Base-by-base conservation (phyloP, 306 rosid genomes). In the Quercus bicolor region DNA sequence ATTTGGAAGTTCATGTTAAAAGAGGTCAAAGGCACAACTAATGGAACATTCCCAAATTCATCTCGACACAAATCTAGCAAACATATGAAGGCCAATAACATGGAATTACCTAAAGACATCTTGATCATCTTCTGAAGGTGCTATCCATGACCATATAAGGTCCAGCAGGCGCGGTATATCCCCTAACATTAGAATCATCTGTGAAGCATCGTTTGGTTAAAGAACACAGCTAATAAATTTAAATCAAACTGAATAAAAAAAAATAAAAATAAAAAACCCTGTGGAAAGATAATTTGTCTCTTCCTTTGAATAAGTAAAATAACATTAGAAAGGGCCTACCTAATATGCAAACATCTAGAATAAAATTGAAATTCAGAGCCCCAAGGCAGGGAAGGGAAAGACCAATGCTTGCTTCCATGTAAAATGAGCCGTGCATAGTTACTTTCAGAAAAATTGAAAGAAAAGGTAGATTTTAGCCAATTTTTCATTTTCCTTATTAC, bases 71-170 rank as follows among this genome's bases (percentile, higher is more conserved):
- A 13, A 78, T 15, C 10, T 48, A 28, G 77, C 57, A 85, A 37
- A 37, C 68, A 33, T 79, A 55, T 60, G 79, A 84, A 81, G 73
- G 75, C 75, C 70, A 26, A 73, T 68, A 75, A 31, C 77, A 83
- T 31, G 66, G 71, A 68, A 78, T 82, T 68, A 89, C 99, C 99
- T 89, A 83, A 90, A 90, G 75, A 78, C 86, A 84, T 87, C 86
- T 24, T 90, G 89, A 77, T 87, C 92, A 56, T 91, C 94, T 68
- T 93, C 98, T 56, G 87, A 85, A 68, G 99, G 98, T 53, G 98
- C 94, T 87, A 95, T 89, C 99, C 99, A 95, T 23, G 94, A 91
- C 99, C 99, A 95, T 81, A 95, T 86, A 77, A 95, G 90, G 76
- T 92, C 99, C 84, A 95, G 89, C 72, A 95, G 81, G 78, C 85